Evolutionary conservation across 1,284 basidiomycete species (phyloP).

Genomic region (Ganoderma lucidum): DNA sequence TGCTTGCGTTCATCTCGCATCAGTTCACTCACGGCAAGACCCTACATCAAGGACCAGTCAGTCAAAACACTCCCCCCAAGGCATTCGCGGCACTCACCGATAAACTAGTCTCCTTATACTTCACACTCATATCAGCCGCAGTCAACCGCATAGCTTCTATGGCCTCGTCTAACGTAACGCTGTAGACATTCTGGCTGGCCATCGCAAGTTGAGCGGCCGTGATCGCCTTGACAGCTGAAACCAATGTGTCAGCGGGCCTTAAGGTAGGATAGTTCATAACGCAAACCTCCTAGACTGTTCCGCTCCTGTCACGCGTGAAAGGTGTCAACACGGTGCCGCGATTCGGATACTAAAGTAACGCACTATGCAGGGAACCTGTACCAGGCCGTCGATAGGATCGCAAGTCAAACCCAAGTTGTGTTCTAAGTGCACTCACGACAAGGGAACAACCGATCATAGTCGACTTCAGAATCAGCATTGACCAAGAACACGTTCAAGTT

Average conservation of each 20-base stretch:
- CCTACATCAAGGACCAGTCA: conserved; percentile 46
- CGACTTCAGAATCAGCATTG: background rate
- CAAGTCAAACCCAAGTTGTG: conserved; percentile 91
- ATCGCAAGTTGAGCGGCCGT: conserved; percentile 95
- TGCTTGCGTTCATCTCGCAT: background rate
- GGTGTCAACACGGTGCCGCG: background rate
- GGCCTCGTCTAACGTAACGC: conserved; percentile 92
- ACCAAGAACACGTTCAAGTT: background rate
- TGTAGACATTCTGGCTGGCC: conserved; percentile 88
- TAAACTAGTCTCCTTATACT: conserved; percentile 93
- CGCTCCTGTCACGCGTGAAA: conserved; percentile 63
- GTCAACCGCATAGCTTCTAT: conserved; percentile 96
- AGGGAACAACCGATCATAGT: conserved; percentile 12
- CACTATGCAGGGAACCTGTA: conserved; percentile 95
- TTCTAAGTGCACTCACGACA: conserved; percentile 51
- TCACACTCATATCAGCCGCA: conserved; percentile 86
- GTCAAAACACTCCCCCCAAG: conserved; percentile 5
- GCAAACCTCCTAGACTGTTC: conserved; percentile 83
- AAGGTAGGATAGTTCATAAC: background rate
- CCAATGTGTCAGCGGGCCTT: conserved; percentile 11
- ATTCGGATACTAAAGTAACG: conserved; percentile 37
- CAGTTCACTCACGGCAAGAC: conserved; percentile 63
- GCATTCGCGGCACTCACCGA: conserved; percentile 59
- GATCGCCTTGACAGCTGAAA: conserved; percentile 83
- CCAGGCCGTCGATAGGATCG: conserved; percentile 92